Conservation (phyloP, 2,329 filamentous ascomycete genomes). For the Sodiomyces alkalinus region DNA sequence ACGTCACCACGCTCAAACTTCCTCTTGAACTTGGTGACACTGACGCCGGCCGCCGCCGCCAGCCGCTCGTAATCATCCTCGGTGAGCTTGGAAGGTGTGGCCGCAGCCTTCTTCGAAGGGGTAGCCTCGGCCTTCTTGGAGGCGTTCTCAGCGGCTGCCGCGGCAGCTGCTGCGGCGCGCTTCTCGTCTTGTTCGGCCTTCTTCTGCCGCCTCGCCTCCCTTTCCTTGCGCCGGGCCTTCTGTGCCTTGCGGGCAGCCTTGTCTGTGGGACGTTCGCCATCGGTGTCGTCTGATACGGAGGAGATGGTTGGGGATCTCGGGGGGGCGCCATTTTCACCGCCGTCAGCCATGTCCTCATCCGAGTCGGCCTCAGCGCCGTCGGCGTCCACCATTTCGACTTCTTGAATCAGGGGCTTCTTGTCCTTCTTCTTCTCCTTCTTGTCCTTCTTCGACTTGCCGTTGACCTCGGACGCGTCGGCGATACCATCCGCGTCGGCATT, state of each 20-base stretch:
- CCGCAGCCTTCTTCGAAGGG: slow-evolving; percentile 16
- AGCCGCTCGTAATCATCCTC: slow-evolving; percentile 42
- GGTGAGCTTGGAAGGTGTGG: slow-evolving; percentile 24
- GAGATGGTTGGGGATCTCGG: neutral
- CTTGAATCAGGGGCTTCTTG: slow-evolving; percentile 32
- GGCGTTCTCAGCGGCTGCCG: slow-evolving; percentile 5
- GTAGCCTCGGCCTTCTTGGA: slow-evolving; percentile 13
- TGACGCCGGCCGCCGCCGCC: slow-evolving; percentile 53
- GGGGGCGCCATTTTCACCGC: slow-evolving; percentile 10
- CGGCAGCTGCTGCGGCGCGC: slow-evolving; percentile 10
- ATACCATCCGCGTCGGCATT: slow-evolving; percentile 88
- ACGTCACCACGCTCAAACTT: slow-evolving; percentile 67
- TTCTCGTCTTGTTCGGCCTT: slow-evolving; percentile 2
- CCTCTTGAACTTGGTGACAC: slow-evolving; percentile 61
- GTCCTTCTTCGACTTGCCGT: slow-evolving; percentile 16
- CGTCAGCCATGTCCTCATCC: slow-evolving; percentile 24
- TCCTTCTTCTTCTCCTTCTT: slow-evolving; percentile 35
- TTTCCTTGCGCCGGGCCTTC: slow-evolving; percentile 11
- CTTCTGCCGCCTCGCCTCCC: neutral
- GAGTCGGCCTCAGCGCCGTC: slow-evolving; percentile 23
- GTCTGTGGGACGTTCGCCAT: slow-evolving; percentile 9
- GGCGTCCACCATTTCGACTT: slow-evolving; percentile 24
- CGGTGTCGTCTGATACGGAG: slow-evolving; percentile 11
- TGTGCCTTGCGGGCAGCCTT: slow-evolving; percentile 10
- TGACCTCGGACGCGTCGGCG: slow-evolving; percentile 37